Percentiles rank a stretch among this genome's conserved stretches.
Evolutionary conservation across 257 asterid genomes (phyloP).

Genomic region (Osmanthus fragrans): DNA sequence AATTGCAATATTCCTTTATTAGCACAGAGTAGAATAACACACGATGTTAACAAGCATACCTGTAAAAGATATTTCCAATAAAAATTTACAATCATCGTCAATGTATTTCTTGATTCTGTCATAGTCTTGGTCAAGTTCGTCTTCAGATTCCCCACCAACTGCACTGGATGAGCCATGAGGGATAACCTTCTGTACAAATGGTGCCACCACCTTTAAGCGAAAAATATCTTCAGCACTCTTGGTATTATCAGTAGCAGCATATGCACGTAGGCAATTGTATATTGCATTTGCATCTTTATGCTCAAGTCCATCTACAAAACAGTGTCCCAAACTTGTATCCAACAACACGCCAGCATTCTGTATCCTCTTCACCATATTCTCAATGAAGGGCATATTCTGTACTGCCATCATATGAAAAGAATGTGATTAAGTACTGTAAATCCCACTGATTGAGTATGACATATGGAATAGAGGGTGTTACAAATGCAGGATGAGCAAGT

Average conservation of each 20-base stretch:
- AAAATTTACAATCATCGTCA: conserved; percentile 78
- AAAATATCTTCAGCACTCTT: conserved; percentile 86
- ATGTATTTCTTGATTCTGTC: conserved; percentile 60
- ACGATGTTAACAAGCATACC: conserved; percentile 39
- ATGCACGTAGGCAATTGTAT: conserved; percentile 95
- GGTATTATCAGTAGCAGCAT: conserved; percentile 92
- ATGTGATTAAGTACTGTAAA: conserved; percentile 38
- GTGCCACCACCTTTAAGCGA: conserved; percentile 69
- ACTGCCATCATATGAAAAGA: conserved; percentile 52
- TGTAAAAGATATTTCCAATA: conserved; percentile 79
- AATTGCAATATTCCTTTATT: conserved; percentile 12
- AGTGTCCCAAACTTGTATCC: conserved; percentile 83
- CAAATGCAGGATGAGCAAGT: conserved; percentile 2
- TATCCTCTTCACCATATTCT: conserved; percentile 95
- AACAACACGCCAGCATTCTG: conserved; percentile 74
- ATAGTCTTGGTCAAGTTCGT: conserved; percentile 83
- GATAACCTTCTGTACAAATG: conserved; percentile 62
- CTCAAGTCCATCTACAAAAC: conserved; percentile 89
- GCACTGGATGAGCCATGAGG: conserved; percentile 43
- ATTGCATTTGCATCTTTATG: conserved; percentile 84
- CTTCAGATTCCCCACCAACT: conserved; percentile 55
- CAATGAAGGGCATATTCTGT: conserved; percentile 94
- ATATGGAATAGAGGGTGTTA: not conserved
- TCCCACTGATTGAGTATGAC: conserved; percentile 3
- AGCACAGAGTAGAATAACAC: not conserved